These are phyloP conservation scores for Ilyonectria sp. DNA, from an alignment of 2,329 filamentous ascomycete species.

Conservation along the genomic window DNA sequence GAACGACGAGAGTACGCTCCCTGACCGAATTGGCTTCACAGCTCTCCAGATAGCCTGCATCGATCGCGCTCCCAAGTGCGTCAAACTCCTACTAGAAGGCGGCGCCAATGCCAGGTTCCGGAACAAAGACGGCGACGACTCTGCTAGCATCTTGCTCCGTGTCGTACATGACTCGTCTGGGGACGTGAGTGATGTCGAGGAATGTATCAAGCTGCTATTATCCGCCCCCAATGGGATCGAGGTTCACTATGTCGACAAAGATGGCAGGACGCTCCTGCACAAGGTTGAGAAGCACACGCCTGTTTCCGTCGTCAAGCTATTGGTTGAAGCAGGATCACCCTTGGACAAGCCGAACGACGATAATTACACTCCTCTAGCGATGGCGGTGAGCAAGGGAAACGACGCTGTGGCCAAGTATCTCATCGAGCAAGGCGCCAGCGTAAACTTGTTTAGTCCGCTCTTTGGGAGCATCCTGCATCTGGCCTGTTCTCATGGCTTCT, in stretches of 20 bases:
- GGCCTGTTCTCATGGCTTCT: background rate
- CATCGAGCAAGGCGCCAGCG: conserved; percentile 10
- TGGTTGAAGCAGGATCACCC: background rate
- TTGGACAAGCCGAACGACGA: background rate
- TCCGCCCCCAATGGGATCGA: background rate
- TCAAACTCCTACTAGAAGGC: background rate
- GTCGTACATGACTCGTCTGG: background rate
- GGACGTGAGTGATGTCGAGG: background rate
- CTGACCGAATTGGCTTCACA: background rate
- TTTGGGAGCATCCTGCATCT: conserved; percentile 18
- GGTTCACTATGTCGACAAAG: background rate
- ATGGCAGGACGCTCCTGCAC: conserved; percentile 12
- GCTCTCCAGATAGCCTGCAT: background rate
- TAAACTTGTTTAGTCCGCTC: background rate
- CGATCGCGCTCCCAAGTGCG: background rate
- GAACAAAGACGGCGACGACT: background rate
- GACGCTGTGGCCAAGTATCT: conserved; percentile 1
- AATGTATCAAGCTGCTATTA: conserved; percentile 1
- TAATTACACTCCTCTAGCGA: conserved; percentile 1
- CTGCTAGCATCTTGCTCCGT: background rate
- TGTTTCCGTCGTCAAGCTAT: background rate
- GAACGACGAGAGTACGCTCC: background rate
- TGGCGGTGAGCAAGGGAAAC: conserved; percentile 7
- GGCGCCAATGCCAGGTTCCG: background rate
- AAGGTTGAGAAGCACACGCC: background rate